Conservation (phyloP, 495 filamentous ascomycete species). For the Aspergillus kassunensis region DNA sequence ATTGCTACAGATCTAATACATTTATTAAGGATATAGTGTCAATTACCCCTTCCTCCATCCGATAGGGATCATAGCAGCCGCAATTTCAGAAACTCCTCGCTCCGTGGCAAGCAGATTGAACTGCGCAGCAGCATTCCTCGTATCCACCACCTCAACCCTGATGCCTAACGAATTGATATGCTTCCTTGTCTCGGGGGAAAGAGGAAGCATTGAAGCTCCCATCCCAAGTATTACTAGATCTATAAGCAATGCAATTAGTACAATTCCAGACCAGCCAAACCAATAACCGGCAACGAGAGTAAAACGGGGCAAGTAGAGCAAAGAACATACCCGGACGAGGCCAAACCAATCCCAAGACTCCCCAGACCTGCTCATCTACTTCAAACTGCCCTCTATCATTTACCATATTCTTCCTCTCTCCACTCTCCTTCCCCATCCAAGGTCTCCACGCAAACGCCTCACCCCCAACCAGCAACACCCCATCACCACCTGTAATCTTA, state of each 20-base stretch:
- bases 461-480: constrained; percentile 71
- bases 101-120: constrained; percentile 86
- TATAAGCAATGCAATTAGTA: constrained; percentile 29
- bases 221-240: constrained; percentile 87
- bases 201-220: constrained; percentile 66
- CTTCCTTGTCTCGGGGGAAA: constrained; percentile 69
- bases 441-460: constrained; percentile 88
- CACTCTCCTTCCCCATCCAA: constrained; percentile 49
- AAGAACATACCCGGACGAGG: constrained; percentile 77
- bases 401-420: constrained; percentile 48
- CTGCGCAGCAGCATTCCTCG: constrained; percentile 87
- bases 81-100: constrained; percentile 72
- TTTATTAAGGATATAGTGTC: background rate
- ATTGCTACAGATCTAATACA: background rate
- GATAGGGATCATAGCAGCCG: constrained; percentile 83
- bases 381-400: constrained; percentile 83
- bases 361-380: constrained; percentile 65
- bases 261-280: too few relatives aligned
- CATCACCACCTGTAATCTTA: constrained; percentile 59
- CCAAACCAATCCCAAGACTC: constrained; percentile 73
- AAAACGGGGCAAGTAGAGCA: constrained; percentile 3
- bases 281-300: too few relatives aligned
- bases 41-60: constrained; percentile 63
- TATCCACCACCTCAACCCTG: constrained; percentile 85
- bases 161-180: constrained; percentile 76